Conservation (phyloP, 176 grass and related monocot genomes). For the Neostapfia colusana region DNA sequence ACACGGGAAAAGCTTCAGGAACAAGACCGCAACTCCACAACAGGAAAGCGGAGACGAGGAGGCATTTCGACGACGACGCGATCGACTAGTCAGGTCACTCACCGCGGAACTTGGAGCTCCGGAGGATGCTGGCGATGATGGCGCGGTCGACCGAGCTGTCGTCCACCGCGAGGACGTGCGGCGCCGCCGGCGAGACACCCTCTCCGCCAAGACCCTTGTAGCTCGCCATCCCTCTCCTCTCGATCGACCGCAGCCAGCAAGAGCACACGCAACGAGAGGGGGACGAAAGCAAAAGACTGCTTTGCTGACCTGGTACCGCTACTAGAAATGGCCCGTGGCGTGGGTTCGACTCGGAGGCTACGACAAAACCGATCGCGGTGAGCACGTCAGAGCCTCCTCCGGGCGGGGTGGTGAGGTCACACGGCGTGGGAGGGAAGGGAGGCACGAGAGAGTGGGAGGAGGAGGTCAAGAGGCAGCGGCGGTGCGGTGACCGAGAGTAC, state of each 20-base stretch:
- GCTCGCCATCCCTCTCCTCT: conserved; percentile 14
- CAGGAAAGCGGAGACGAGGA: background rate
- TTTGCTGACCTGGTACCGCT: background rate
- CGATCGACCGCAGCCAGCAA: background rate
- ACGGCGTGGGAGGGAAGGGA: background rate
- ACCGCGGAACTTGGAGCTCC: too few relatives aligned
- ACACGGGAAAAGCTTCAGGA: background rate
- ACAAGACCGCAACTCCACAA: too few relatives aligned
- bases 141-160: conserved; percentile 85
- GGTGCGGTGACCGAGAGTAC: conserved; percentile 25
- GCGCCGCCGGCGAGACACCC: conserved; percentile 13
- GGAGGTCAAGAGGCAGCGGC: conserved; percentile 18
- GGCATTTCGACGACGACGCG: too few relatives aligned
- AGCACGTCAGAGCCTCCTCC: conserved; percentile 15
- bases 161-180: conserved; percentile 85
- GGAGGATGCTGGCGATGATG: too few relatives aligned
- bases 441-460: background rate
- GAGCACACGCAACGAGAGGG: background rate
- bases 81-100: too few relatives aligned
- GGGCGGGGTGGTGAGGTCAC: too few relatives aligned
- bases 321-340: background rate
- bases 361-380: background rate
- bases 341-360: background rate
- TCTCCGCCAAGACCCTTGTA: conserved; percentile 30
- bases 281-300: background rate